Evolutionary conservation across 768 basidiomycete genomes (phyloP), one percentile per base, ranked within the genome.

Genomic region (Leccinum disarticulatum): DNA sequence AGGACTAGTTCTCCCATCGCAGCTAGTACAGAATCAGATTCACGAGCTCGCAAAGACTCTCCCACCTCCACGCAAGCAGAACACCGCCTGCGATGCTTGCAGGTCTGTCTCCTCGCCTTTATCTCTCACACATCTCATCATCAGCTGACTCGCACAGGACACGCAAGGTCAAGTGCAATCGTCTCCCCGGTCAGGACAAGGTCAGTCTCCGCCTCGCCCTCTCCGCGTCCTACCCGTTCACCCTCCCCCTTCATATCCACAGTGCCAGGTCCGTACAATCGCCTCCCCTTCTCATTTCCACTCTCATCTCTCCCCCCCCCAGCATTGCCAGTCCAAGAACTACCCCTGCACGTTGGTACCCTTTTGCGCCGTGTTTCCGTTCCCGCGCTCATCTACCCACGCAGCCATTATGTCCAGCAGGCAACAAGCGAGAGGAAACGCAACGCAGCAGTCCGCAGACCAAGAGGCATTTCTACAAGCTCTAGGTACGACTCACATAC

Each of bases 11-110:
- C 79, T 90, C 54, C 83, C 88, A 22, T 83, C 81, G 8, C 83
- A 82, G 60, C 81, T 85, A 49, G 81, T 90, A 67, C 90, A 92
- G 78, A 90, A 85, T 66, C 88, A 91, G 74, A 88, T 91, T 56
- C 88, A 90, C 68, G 90, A 92, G 68, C 82, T 90, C 38, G 87
- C 88, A 55, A 90, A 89, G 77, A 83, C 87, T 1, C 81, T 90
- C 0, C 88, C 91, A 1, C 89, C 90, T n/a, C 90, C 91, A 6
- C 79, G 93, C 58, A 93, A 93, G 72, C 93, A 95, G 76, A 95
- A 95, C 71, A 91, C 92, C 22, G 93, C 94, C 28, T 95, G 93
- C 74, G 93, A 95, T 78, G 90, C 90, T 55, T 95, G 93, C 85
- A 88, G 90, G 90, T 88, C 7, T 59, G 77, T 63, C 57, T 10